phyloP scores from a whole-genome alignment of 306 rosid species.

The Elaeagnus macrophylla region DNA sequence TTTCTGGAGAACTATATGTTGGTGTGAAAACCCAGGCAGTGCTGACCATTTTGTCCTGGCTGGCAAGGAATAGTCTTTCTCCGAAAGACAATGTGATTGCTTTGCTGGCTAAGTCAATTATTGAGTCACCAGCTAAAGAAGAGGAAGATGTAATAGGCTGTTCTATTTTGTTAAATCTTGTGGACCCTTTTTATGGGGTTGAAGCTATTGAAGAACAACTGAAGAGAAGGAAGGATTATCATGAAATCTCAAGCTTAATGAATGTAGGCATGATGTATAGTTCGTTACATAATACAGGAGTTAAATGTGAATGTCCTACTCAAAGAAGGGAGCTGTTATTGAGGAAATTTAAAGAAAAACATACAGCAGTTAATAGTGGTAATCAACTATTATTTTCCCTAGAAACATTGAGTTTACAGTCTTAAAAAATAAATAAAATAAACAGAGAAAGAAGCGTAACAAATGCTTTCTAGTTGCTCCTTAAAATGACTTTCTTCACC shows the following conservation, averaged over 20 bases:
- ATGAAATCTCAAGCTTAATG: conserved; percentile 72
- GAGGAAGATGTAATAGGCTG: conserved; percentile 70
- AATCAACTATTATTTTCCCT: conserved; percentile 13
- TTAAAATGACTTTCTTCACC: neutral
- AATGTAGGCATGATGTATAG: conserved; percentile 86
- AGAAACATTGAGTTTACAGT: conserved; percentile 4
- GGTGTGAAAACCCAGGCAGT: conserved; percentile 57
- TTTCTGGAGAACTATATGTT: conserved; percentile 47
- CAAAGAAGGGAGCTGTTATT: conserved; percentile 65
- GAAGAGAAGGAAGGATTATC: conserved; percentile 69
- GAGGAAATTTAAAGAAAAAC: conserved; percentile 73
- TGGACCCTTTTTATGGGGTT: conserved; percentile 78
- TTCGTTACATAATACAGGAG: conserved; percentile 65
- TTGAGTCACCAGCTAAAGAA: conserved; percentile 68
- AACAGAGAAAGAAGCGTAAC: neutral
- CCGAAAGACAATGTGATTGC: conserved; percentile 68
- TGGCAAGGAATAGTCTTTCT: conserved; percentile 80
- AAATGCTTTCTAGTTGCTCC: too few species aligned
- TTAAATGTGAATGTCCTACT: conserved; percentile 48
- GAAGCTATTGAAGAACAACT: conserved; percentile 89
- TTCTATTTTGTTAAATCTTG: conserved; percentile 77
- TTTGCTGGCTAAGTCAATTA: conserved; percentile 68
- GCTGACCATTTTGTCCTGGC: conserved; percentile 81
- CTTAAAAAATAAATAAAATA: neutral
- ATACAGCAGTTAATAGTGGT: conserved; percentile 55